Evolutionary conservation across 441 rosid genomes (phyloP).

Genomic region (Erysimum pusillum): DNA sequence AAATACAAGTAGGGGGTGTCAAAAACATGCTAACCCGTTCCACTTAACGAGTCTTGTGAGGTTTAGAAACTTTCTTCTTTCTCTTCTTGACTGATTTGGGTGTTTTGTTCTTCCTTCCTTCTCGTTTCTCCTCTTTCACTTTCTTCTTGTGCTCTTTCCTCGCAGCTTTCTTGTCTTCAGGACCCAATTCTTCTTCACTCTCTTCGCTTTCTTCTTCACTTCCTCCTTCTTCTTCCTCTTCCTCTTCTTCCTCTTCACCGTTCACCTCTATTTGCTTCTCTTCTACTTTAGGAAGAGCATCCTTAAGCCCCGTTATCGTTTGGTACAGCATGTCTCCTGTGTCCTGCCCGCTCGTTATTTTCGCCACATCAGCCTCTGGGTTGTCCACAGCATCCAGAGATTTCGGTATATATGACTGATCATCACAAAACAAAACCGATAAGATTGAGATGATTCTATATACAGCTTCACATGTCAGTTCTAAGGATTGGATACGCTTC

Average conservation of each 20-base stretch:
- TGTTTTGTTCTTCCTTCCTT: constrained; percentile 76
- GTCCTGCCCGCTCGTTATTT: constrained; percentile 75
- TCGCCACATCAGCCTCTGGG: constrained; percentile 74
- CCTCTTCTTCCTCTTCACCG: constrained; percentile 42
- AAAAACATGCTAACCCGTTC: constrained; percentile 10
- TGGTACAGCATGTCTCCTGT: constrained; percentile 74
- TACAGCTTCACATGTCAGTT: neutral
- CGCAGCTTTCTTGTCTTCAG: constrained; percentile 76
- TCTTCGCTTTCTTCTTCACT: constrained; percentile 24
- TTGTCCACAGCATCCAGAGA: constrained; percentile 80
- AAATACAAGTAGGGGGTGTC: neutral
- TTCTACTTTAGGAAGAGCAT: constrained; percentile 59
- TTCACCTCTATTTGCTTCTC: constrained; percentile 36
- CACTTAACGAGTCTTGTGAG: constrained; percentile 69
- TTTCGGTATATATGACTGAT: constrained; percentile 83
- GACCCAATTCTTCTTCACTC: constrained; percentile 45
- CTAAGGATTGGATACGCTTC: neutral
- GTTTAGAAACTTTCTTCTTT: constrained; percentile 87
- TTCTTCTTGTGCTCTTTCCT: constrained; percentile 96
- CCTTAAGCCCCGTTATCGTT: constrained; percentile 83
- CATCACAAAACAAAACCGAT: constrained; percentile 10
- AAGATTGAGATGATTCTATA: neutral
- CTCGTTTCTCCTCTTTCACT: constrained; percentile 92
- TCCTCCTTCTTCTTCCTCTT: constrained; percentile 51
- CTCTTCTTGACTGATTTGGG: constrained; percentile 94